Conservation (phyloP, 306 rosid genomes). For the Biancaea sappan region DNA sequence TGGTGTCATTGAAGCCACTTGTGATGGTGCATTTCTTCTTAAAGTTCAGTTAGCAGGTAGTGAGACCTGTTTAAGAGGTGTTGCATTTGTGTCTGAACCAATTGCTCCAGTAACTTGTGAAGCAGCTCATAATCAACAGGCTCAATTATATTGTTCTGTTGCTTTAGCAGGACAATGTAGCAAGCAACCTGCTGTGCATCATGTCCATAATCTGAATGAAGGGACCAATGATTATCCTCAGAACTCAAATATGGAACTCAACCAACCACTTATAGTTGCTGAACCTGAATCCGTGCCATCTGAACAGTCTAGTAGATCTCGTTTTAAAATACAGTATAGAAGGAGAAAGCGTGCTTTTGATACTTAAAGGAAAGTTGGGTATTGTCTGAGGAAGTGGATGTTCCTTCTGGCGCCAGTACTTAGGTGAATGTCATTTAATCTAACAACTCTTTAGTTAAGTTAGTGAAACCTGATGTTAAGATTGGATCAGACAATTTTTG, state of each 20-base stretch:
- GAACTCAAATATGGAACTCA: background rate
- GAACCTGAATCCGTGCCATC: background rate
- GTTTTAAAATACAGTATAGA: conserved; percentile 13
- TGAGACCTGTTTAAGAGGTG: conserved; percentile 55
- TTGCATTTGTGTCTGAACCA: conserved; percentile 52
- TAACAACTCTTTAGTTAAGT: conserved; percentile 33
- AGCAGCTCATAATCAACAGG: background rate
- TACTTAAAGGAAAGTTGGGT: conserved; percentile 19
- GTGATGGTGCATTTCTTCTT: conserved; percentile 64
- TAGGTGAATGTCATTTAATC: conserved; percentile 36
- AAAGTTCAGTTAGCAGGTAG: conserved; percentile 47
- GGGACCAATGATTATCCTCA: too few relatives aligned
- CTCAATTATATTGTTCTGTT: conserved; percentile 34
- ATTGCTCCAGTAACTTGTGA: conserved; percentile 50
- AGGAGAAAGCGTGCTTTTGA: conserved; percentile 20
- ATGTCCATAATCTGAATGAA: conserved; percentile 37
- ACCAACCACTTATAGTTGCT: background rate
- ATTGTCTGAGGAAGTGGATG: too few relatives aligned
- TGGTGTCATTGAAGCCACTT: conserved; percentile 64
- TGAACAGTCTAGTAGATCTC: conserved; percentile 31
- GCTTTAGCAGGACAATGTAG: conserved; percentile 39
- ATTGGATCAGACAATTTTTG: conserved; percentile 26
- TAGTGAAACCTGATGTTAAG: conserved; percentile 16
- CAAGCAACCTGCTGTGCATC: conserved; percentile 37
- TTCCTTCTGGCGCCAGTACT: conserved; percentile 29